These are phyloP conservation scores for Buddleja alternifolia DNA, from an alignment of 257 asterid genomes.

Conservation along the genomic window DNA sequence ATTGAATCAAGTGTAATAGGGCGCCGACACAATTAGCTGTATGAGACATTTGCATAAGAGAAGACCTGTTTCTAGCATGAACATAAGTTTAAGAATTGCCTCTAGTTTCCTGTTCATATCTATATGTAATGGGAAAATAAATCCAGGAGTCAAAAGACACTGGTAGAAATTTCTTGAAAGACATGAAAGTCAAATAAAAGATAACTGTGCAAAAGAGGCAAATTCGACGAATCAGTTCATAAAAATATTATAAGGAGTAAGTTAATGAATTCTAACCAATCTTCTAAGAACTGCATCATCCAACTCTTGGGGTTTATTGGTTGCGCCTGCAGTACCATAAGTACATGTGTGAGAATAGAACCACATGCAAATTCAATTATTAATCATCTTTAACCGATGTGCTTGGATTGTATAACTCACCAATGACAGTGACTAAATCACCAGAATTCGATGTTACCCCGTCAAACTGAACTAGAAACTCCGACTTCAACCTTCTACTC, in stretches of 20 bases:
- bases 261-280: constrained; percentile 60
- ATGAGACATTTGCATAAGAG: background rate
- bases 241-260: constrained; percentile 20
- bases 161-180: background rate
- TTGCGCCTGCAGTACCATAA: constrained; percentile 79
- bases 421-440: constrained; percentile 87
- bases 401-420: constrained; percentile 47
- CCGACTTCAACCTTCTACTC: constrained; percentile 96
- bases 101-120: background rate
- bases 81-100: background rate
- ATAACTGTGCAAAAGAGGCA: background rate
- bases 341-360: constrained; percentile 26
- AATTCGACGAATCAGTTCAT: constrained; percentile 25
- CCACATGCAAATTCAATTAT: background rate
- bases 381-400: background rate
- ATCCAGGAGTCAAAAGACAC: constrained; percentile 1
- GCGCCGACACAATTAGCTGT: background rate
- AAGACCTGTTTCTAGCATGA: background rate
- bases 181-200: background rate
- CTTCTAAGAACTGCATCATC: constrained; percentile 99
- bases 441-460: constrained; percentile 89
- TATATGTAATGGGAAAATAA: background rate
- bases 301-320: constrained; percentile 97
- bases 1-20: constrained; percentile 1
- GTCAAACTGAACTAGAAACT: constrained; percentile 93